Percentiles rank a stretch among this genome's conserved stretches.
Conservation (phyloP, 345 rosid species). For the Eucalyptus sp. region DNA sequence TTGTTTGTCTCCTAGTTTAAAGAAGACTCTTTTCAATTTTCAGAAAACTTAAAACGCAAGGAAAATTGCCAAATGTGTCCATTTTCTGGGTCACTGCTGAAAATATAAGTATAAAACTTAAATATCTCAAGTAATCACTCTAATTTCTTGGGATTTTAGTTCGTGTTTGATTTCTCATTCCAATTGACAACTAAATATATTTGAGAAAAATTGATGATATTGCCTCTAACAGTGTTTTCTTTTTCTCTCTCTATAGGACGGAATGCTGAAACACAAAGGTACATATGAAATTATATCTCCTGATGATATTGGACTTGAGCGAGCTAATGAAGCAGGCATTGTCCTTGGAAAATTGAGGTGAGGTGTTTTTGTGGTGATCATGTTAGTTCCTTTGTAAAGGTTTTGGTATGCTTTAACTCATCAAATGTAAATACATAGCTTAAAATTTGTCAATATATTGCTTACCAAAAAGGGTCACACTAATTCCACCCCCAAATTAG, state of each 20-base stretch:
- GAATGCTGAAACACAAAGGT: slow-evolving; percentile 88
- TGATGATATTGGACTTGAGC: slow-evolving; percentile 85
- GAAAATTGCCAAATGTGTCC: neutral
- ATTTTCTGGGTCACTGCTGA: neutral
- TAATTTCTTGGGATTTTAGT: neutral
- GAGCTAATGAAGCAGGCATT: slow-evolving; percentile 79
- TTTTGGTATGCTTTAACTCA: neutral
- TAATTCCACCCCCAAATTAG: neutral
- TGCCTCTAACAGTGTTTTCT: neutral
- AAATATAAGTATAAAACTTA: neutral
- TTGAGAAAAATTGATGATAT: neutral
- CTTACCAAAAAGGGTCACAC: neutral
- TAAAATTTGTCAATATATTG: neutral
- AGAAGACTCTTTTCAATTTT: neutral
- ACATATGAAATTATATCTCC: slow-evolving; percentile 91
- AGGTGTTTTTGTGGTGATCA: neutral
- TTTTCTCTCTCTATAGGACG: slow-evolving; percentile 44
- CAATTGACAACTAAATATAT: neutral
- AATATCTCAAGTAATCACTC: neutral
- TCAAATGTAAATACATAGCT: neutral
- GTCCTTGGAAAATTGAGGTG: slow-evolving; percentile 96
- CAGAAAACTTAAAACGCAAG: neutral
- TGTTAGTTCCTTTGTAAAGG: neutral
- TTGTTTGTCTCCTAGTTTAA: neutral
- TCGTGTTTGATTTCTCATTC: neutral